Evolutionary conservation across 2,329 filamentous ascomycete species (phyloP), one percentile per base, ranked within the genome.

Genomic region (Coleophoma cylindrospora): DNA sequence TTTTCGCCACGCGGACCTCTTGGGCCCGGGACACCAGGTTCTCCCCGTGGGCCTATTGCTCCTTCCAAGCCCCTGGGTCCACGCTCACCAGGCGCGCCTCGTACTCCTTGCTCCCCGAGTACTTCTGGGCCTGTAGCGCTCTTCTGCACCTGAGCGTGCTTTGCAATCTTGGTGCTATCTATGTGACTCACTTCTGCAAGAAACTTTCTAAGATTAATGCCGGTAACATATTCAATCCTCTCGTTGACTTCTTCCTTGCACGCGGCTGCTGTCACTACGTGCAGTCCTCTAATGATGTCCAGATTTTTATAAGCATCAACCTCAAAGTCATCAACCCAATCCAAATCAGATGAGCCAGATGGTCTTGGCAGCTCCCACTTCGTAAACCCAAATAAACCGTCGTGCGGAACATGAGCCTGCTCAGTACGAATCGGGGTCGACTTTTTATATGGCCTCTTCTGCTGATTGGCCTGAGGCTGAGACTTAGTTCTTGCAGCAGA

Each of bases 201-300:
- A 53, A 83, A 80, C 7, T 72, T 72, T 34, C 80, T 71, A 43
- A 82, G 71, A 13, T 75, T 67, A 21, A 79, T 59, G 0, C 80
- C 80, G 0, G 77, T 81, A 53, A 72, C 71, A 19, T 73, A 65
- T 27, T 71, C 67, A 48, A 83, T 74, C 61, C 74, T 74, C 0
- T 70, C 69, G 58, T 83, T 77, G 2, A 81, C 70, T 34, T 72
- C 66, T 49, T 77, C 72, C 49, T 82, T 74, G 45, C 77, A 80
- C 4, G 79, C 79, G 11, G 79, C 80, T 5, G 74, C 75, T 32
- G 76, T 72, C 5, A 77, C 78, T 37, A 82, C 72, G 52, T 77
- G 75, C 11, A 83, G 64, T 0, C 79, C 80, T 46, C 72, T 69
- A 45, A 82, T 69, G 3, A 83, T 15, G n/a, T 44, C 41, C 19